Base-by-base conservation (phyloP, 805 yeast species). In the Saturnispora zaruensis region DNA sequence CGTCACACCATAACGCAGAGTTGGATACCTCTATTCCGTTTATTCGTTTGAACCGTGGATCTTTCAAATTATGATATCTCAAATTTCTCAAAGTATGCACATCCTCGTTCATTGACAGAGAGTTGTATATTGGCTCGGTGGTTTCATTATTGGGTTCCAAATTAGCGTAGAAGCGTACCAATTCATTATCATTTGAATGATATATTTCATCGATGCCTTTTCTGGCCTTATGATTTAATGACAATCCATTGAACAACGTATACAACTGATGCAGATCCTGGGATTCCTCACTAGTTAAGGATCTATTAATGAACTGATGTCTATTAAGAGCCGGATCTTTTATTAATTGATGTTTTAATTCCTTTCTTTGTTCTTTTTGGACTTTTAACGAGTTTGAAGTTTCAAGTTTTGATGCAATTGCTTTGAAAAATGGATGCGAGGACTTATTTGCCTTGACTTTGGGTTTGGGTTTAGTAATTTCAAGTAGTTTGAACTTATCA, bases 1-100 rank as follows among this genome's bases (percentile, higher is more conserved):
- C 56, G 54, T 72, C 75, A 51, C 70, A 65, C 78, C 77, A 75
- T 43, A 59, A 67, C 6, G 56, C 47, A 6, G 48, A 46, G 3
- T 41, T 43, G 43, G 28, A 20, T 2, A 21, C 4, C 2, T 45
- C 45, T 6, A 54, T 33, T 23, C 7, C 14, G 21, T 36, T 14
- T 36, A 61, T 45, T 37, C 53, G 50, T 20, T 44, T 41, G 18
- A 49, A 52, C 20, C 55, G 44, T 2, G 41, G 32, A 37, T 54
- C 58, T 13, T 47, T 28, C 9, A 55, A 42, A 41, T 53, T 45
- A 28, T 26, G 36, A 48, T 54, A 57, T 21, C 40, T 40, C 23
- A 36, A 16, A 5, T 16, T 30, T 8, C 30, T 23, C 18, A 28
- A 6, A 21, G 26, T 11, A 9, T 34, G 7, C 3, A 45, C 13